Percentiles rank a stretch among this genome's conserved stretches.
phyloP scores from a whole-genome alignment of 2,329 filamentous ascomycete genomes.

The Trichoderma sp. region DNA sequence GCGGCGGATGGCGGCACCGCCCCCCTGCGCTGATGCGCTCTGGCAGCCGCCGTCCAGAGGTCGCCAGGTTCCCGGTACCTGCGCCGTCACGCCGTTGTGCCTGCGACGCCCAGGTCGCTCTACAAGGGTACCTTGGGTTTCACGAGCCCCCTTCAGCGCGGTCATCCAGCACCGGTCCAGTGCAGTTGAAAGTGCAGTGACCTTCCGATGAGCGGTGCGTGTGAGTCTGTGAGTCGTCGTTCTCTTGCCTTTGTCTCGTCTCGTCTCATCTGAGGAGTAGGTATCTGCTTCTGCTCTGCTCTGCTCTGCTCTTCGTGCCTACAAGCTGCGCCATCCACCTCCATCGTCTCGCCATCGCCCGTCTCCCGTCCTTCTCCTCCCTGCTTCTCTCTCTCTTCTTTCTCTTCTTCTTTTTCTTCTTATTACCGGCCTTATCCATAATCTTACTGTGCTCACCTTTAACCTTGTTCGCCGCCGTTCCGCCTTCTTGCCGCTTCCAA shows the following conservation, averaged over 20 bases:
- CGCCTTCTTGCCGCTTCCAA: conserved; percentile 8
- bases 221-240: neutral
- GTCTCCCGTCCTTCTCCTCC: conserved; percentile 8
- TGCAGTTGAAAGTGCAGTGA: conserved; percentile 16
- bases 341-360: conserved; percentile 26
- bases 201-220: neutral
- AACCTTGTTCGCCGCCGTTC: conserved; percentile 6
- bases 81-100: neutral
- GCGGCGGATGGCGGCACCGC: conserved; percentile 13
- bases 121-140: conserved; percentile 14
- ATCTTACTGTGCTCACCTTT: neutral
- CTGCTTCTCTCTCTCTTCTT: neutral
- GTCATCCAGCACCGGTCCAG: conserved; percentile 18
- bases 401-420: neutral
- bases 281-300: neutral
- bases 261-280: conserved; percentile 17
- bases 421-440: neutral
- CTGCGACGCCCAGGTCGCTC: conserved; percentile 11
- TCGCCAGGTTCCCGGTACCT: conserved; percentile 9
- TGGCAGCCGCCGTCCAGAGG: neutral
- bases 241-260: neutral
- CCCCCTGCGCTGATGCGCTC: conserved; percentile 26
- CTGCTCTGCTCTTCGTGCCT: conserved; percentile 5
- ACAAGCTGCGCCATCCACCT: conserved; percentile 19
- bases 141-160: conserved; percentile 25